Percentiles rank a stretch among this genome's conserved stretches.
phyloP scores from a whole-genome alignment of 2,329 filamentous ascomycete genomes.

The Blumeriella jaapii region DNA sequence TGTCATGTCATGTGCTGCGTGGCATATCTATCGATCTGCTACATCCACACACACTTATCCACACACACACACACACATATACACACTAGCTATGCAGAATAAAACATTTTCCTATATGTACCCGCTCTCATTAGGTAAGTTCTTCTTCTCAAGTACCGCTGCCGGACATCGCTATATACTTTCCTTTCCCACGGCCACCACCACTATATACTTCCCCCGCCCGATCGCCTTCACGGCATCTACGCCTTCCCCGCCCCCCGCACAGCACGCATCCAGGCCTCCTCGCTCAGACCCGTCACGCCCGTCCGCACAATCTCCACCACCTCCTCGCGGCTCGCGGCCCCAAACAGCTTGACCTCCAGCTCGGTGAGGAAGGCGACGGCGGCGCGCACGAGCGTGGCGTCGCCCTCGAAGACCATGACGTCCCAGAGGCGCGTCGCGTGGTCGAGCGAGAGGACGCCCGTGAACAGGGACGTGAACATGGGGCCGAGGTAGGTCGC shows the following conservation, averaged over 20 bases:
- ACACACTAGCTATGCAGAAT: background rate
- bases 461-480: slow-evolving; percentile 54
- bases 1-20: no score
- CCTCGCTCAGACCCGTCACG: slow-evolving; percentile 14
- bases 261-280: slow-evolving; percentile 21
- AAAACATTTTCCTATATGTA: background rate
- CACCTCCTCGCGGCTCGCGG: slow-evolving; percentile 14
- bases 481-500: slow-evolving; percentile 46
- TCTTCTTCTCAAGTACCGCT: no score
- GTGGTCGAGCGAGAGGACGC: slow-evolving; percentile 53
- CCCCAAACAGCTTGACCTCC: slow-evolving; percentile 39
- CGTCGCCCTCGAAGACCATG: slow-evolving; percentile 72
- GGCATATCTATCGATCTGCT: no score
- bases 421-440: slow-evolving; percentile 69
- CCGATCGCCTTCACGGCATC: background rate
- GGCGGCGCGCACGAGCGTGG: slow-evolving; percentile 56
- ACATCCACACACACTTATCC: background rate
- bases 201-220: no score
- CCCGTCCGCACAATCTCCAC: slow-evolving; percentile 12
- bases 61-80: background rate
- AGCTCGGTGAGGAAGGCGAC: slow-evolving; percentile 50
- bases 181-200: no score
- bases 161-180: no score
- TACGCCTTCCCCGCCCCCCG: slow-evolving; percentile 19
- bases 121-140: background rate